Base-by-base conservation (phyloP, 2,329 filamentous ascomycete species). In the Penicillium frequentans region DNA sequence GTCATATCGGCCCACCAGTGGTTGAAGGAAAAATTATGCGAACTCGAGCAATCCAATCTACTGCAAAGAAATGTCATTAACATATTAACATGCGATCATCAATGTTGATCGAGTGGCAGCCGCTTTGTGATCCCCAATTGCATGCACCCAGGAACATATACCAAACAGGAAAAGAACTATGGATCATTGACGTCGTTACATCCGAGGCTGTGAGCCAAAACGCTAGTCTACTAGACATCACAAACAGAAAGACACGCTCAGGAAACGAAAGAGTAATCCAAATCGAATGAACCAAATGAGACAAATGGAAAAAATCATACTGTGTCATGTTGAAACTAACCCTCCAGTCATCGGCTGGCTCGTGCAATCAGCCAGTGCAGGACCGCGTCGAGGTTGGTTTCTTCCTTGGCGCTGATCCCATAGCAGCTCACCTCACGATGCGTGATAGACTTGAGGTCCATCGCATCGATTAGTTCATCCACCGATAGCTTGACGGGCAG, bases 371-470 rank as follows among this genome's bases (percentile, higher is more conserved):
- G 82, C 90, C 95, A 99, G 74, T 96, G 90, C 68, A 99, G 82
- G 52, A 99, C 95, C 7, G 93, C 95, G 72, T 99, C 93, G 64
- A 99, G 86, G 78, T 99, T 99, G 56, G 93, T 99, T 79, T 99
- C 95, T 75, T 98, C 93, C 77, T 98, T 98, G 59, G 93, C 95
- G 74, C 93, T 97, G 79, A 99, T 97, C 60, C 93, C 93, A 76
- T 99, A 99, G 79, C 95, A 98, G 79, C 91, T 96, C 67, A 99
- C 93, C 76, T 99, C 95, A 54, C 95, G 90, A 69, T 91, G 89
- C 58, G 88, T 90, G 73, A 99, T 92, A 66, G 86, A 86, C 75
- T 95, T 96, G 56, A 99, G 84, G 68, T 96, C 88, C 77, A 99
- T 84, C 61, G 88, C 88, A 59, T 96, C 93, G 78, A 99, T 98